Evolutionary conservation across 169 alveolate species (phyloP).

Genomic region (Fabrea salina): DNA sequence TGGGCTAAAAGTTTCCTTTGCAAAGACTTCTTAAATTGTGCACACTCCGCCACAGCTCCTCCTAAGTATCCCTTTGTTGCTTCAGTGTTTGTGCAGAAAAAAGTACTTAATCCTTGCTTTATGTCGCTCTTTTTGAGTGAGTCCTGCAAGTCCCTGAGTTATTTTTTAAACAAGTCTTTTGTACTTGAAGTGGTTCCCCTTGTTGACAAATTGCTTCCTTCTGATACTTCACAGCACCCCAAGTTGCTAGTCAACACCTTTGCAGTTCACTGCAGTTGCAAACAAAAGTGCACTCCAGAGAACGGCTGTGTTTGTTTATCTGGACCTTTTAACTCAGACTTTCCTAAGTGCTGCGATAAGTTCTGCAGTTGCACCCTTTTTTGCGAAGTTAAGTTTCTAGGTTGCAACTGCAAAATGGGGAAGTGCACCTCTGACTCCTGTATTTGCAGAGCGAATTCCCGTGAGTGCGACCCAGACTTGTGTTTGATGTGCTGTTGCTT

Average conservation of each 20-base stretch:
- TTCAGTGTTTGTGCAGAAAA: background rate
- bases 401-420: constrained; percentile 25
- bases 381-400: background rate
- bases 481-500: background rate
- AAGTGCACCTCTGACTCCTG: background rate
- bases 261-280: background rate
- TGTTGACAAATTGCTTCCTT: background rate
- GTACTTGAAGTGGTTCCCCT: background rate
- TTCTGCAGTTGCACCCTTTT: background rate
- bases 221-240: background rate
- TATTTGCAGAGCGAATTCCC: background rate
- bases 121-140: background rate
- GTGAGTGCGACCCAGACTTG: constrained; percentile 25
- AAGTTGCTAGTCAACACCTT: background rate
- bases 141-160: background rate
- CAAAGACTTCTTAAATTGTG: background rate
- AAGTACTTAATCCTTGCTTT: constrained; percentile 9
- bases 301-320: background rate
- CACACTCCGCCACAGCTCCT: too few relatives aligned
- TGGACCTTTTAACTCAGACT: background rate
- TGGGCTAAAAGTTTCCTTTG: background rate
- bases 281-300: background rate
- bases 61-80: too few relatives aligned
- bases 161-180: background rate
- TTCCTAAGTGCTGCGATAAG: constrained; percentile 2